phyloP scores from a whole-genome alignment of 2,329 filamentous ascomycete genomes.

The Xylariaceae sp. region DNA sequence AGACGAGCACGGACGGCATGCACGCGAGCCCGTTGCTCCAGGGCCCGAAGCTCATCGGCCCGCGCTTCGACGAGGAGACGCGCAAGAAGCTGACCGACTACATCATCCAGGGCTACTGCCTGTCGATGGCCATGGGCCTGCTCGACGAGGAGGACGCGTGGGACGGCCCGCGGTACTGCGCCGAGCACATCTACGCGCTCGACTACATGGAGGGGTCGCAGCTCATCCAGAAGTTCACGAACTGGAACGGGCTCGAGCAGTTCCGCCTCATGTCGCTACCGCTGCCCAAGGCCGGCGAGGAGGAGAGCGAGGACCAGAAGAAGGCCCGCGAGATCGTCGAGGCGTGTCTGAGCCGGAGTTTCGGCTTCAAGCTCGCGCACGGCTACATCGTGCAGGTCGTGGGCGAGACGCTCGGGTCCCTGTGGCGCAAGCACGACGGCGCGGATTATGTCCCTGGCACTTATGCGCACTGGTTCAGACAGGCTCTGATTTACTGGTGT shows the following conservation, averaged over 20 bases:
- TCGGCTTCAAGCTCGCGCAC: slow-evolving; percentile 62
- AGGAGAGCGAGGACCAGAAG: slow-evolving; percentile 52
- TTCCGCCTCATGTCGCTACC: slow-evolving; percentile 56
- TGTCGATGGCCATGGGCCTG: slow-evolving; percentile 57
- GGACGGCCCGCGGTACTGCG: slow-evolving; percentile 59
- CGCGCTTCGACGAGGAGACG: slow-evolving; percentile 46
- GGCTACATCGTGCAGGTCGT: slow-evolving; percentile 57
- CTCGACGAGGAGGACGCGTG: slow-evolving; percentile 57
- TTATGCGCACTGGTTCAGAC: slow-evolving; percentile 60
- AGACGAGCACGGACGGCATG: slow-evolving; percentile 57
- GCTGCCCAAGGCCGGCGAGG: slow-evolving; percentile 46
- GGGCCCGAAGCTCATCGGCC: slow-evolving; percentile 48
- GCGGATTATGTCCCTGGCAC: slow-evolving; percentile 56
- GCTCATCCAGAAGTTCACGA: slow-evolving; percentile 58
- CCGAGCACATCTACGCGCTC: slow-evolving; percentile 55
- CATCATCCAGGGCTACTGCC: slow-evolving; percentile 61
- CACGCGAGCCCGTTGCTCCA: slow-evolving; percentile 53
- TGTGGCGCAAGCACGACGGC: slow-evolving; percentile 58
- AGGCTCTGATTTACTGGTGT: slow-evolving; percentile 55
- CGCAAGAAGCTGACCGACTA: slow-evolving; percentile 59
- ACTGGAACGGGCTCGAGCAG: slow-evolving; percentile 55
- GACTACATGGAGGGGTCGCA: slow-evolving; percentile 58
- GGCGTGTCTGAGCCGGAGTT: slow-evolving; percentile 54
- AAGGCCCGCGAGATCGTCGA: slow-evolving; percentile 58
- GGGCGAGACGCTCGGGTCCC: slow-evolving; percentile 56